Conservation (phyloP, 768 basidiomycete species). For the Kwoniella europaea region DNA sequence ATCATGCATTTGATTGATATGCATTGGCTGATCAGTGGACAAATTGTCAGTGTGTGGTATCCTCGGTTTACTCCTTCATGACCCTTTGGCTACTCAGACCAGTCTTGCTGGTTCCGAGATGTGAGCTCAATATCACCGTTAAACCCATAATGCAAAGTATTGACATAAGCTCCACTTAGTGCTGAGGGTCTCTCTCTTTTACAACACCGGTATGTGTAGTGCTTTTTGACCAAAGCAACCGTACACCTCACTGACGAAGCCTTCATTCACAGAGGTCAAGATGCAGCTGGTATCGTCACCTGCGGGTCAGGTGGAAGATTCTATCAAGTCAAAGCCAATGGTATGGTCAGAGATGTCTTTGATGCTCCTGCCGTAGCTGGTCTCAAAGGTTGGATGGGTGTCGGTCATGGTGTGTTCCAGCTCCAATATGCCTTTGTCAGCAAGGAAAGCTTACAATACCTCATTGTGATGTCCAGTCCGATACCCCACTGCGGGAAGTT, state of each 20-base stretch:
- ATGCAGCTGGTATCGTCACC: slow-evolving; percentile 96
- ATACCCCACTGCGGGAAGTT: slow-evolving; percentile 97
- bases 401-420: slow-evolving; percentile 80
- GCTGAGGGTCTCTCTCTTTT: slow-evolving; percentile 90
- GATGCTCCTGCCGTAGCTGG: slow-evolving; percentile 76
- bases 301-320: slow-evolving; percentile 93
- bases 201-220: slow-evolving; percentile 69
- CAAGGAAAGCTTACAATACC: background rate
- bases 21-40: background rate
- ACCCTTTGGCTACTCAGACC: slow-evolving; percentile 63
- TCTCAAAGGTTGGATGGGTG: slow-evolving; percentile 91
- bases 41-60: slow-evolving; percentile 79
- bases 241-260: background rate
- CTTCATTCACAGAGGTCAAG: slow-evolving; percentile 71
- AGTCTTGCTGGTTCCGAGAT: slow-evolving; percentile 83
- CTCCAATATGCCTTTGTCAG: background rate
- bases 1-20: background rate
- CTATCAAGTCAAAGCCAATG: slow-evolving; percentile 98
- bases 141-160: background rate
- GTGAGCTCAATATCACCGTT: slow-evolving; percentile 49
- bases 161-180: slow-evolving; percentile 23
- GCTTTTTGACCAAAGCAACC: too few relatives aligned
- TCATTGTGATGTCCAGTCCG: slow-evolving; percentile 67
- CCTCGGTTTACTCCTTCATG: slow-evolving; percentile 82
- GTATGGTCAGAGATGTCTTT: slow-evolving; percentile 98